Conservation (phyloP, 1,284 basidiomycete genomes). For the Heterobasidion irregulare region DNA sequence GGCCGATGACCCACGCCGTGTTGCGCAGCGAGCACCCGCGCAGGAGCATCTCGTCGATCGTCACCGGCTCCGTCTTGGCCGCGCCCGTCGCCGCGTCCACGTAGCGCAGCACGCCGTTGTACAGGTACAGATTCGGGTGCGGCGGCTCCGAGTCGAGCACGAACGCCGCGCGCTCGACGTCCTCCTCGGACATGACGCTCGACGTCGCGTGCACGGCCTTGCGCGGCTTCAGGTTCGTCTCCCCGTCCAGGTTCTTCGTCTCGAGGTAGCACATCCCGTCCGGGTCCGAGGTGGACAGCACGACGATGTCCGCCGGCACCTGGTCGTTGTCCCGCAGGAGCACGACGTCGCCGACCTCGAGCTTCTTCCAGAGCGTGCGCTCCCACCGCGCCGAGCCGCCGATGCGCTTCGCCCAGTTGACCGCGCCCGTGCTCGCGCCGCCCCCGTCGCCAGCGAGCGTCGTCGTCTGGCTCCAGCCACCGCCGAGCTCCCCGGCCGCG, state of each 20-base stretch:
- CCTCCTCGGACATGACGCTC: constrained; percentile 79
- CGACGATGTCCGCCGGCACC: constrained; percentile 90
- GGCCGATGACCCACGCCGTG: constrained; percentile 89
- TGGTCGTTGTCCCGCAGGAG: constrained; percentile 90
- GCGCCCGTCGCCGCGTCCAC: constrained; percentile 42
- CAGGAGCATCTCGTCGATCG: constrained; percentile 90
- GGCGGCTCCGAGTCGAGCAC: constrained; percentile 89
- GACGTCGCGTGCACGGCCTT: constrained; percentile 74
- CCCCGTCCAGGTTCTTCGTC: constrained; percentile 95
- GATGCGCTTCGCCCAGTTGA: constrained; percentile 68
- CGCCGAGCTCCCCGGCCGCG: constrained; percentile 5
- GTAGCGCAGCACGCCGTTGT: constrained; percentile 82
- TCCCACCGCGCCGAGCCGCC: constrained; percentile 84
- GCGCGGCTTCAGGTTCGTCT: constrained; percentile 92
- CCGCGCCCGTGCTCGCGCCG: constrained; percentile 46
- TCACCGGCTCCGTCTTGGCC: constrained; percentile 57
- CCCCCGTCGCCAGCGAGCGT: constrained; percentile 17
- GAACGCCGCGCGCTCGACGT: constrained; percentile 83
- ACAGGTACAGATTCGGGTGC: constrained; percentile 88
- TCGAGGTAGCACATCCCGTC: constrained; percentile 86
- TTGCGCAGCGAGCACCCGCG: constrained; percentile 92
- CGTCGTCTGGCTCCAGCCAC: neutral
- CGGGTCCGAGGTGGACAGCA: constrained; percentile 80
- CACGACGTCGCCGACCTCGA: constrained; percentile 96
- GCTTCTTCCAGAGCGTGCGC: constrained; percentile 95